Percentiles rank a stretch among this genome's conserved stretches.
phyloP scores from a whole-genome alignment of 1,284 basidiomycete genomes.

The Singerocomus inundabilis region DNA sequence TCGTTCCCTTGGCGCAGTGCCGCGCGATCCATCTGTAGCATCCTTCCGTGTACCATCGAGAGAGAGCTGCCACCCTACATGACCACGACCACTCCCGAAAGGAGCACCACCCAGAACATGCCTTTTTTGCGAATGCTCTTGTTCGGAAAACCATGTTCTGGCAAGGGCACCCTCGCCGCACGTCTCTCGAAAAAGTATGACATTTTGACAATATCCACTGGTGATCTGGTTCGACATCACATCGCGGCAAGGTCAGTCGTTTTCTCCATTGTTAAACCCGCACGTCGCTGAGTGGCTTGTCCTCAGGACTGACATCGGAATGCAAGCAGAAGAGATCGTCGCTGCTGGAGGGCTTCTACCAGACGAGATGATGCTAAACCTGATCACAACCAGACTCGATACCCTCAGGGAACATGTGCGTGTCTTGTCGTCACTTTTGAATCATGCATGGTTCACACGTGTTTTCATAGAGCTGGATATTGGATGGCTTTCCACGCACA shows the following conservation, averaged over 20 bases:
- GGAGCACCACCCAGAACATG: conserved; percentile 7
- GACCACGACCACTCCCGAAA: conserved; percentile 15
- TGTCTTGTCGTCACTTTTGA: background rate
- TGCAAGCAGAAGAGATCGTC: conserved; percentile 72
- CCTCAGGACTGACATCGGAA: conserved; percentile 66
- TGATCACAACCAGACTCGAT: conserved; percentile 71
- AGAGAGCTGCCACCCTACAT: conserved; percentile 23
- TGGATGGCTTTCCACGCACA: conserved; percentile 96
- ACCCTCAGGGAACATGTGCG: conserved; percentile 58
- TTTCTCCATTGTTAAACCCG: background rate
- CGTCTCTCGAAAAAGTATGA: conserved; percentile 72
- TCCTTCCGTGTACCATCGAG: conserved; percentile 17
- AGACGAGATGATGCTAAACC: conserved; percentile 73
- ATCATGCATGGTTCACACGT: conserved; percentile 13
- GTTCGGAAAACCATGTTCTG: conserved; percentile 79
- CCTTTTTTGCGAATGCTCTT: conserved; percentile 65
- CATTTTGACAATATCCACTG: conserved; percentile 71
- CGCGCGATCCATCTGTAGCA: conserved; percentile 19
- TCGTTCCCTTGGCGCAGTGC: background rate
- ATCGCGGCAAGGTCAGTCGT: conserved; percentile 56
- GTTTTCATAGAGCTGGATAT: conserved; percentile 72
- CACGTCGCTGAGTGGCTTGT: background rate
- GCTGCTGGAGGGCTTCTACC: conserved; percentile 71
- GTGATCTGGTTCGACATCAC: conserved; percentile 79
- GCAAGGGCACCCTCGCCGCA: conserved; percentile 75